Conservation (phyloP, 257 asterid genomes). For the Coffea canephora region DNA sequence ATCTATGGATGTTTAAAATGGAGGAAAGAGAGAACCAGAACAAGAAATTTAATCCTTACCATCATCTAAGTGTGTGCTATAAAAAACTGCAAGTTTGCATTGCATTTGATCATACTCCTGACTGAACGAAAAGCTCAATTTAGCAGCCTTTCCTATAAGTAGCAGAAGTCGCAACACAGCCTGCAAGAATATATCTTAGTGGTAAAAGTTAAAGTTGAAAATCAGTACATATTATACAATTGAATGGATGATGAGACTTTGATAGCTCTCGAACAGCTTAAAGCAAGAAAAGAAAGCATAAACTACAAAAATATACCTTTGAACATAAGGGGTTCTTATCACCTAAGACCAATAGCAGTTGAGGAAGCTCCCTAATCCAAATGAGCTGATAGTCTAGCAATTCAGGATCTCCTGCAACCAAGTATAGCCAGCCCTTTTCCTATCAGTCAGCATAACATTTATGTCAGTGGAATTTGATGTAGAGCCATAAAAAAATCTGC, state of each 20-base stretch:
- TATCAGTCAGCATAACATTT: slow-evolving; percentile 19
- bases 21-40: slow-evolving; percentile 18
- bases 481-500: not conserved
- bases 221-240: not conserved
- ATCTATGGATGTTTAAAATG: slow-evolving; percentile 11
- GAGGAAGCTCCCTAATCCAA: slow-evolving; percentile 77
- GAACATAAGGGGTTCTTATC: slow-evolving; percentile 54
- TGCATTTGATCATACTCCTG: slow-evolving; percentile 63
- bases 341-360: slow-evolving; percentile 58
- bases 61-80: slow-evolving; percentile 42
- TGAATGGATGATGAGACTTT: slow-evolving; percentile 2
- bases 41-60: slow-evolving; percentile 33
- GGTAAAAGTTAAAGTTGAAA: not conserved
- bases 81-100: slow-evolving; percentile 44
- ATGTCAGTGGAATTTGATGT: slow-evolving; percentile 2
- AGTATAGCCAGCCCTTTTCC: slow-evolving; percentile 48
- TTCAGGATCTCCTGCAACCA: slow-evolving; percentile 48
- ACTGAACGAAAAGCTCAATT: slow-evolving; percentile 39
- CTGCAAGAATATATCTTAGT: slow-evolving; percentile 43
- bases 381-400: slow-evolving; percentile 44
- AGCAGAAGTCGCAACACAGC: slow-evolving; percentile 72
- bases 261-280: not conserved
- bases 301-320: slow-evolving; percentile 42
- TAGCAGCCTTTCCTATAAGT: slow-evolving; percentile 56
- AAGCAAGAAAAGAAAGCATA: not conserved